phyloP scores from a whole-genome alignment of 768 basidiomycete species.

The Fomitopsis pulvina region DNA sequence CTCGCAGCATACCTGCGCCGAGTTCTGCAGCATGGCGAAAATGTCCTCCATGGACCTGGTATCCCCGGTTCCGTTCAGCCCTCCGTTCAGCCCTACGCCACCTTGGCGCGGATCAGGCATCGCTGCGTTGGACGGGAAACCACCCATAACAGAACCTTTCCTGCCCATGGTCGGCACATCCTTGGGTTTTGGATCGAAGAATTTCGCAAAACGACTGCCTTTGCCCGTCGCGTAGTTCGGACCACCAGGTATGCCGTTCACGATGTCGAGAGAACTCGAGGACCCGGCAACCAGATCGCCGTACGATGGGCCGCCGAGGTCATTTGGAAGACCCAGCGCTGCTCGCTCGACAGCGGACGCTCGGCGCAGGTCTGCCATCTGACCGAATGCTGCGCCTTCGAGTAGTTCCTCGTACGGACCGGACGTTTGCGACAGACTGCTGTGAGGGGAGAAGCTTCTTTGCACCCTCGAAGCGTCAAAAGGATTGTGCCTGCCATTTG shows the following conservation, averaged over 20 bases:
- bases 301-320: constrained; percentile 10
- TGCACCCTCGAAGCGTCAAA: constrained; percentile 16
- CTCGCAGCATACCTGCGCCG: constrained; percentile 52
- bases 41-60: constrained; percentile 75
- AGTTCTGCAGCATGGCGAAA: constrained; percentile 74
- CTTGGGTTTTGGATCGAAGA: constrained; percentile 66
- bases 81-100: constrained; percentile 25
- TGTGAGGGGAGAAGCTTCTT: constrained; percentile 22
- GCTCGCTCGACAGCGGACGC: constrained; percentile 15
- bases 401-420: constrained; percentile 17
- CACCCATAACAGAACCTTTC: constrained; percentile 33
- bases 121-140: constrained; percentile 41
- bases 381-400: constrained; percentile 14
- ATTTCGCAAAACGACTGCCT: constrained; percentile 83
- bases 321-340: constrained; percentile 14
- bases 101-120: constrained; percentile 43
- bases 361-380: constrained; percentile 13
- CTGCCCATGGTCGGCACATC: constrained; percentile 28
- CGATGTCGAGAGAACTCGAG: constrained; percentile 11
- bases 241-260: constrained; percentile 22
- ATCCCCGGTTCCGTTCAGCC: constrained; percentile 28
- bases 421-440: constrained; percentile 12
- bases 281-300: constrained; percentile 7
- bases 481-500: constrained; percentile 8
- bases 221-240: constrained; percentile 49